Base-by-base conservation (phyloP, 306 rosid species). In the Rosa persica region DNA sequence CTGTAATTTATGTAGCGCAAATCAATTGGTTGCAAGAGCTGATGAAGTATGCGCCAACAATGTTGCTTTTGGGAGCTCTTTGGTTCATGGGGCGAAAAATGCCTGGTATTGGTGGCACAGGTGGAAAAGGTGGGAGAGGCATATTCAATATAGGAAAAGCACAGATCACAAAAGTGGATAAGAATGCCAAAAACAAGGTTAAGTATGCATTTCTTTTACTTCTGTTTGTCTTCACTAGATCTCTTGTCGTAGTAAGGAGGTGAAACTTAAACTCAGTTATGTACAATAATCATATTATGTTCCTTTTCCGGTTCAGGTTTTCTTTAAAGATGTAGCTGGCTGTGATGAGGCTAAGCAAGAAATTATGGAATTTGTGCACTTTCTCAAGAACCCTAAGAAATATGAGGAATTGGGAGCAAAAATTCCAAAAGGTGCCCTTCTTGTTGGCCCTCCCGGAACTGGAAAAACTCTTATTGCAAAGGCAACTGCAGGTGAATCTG, bases 331-430 rank as follows among this genome's bases (percentile, higher is more conserved):
- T 84, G 98, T 95, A 76, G 98, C 98, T 76, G 98, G 98, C 23
- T 95, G 98, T 67, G 98, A 95, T 61, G 98, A 95, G 86, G 98
- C 98, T 73, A 95, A 95, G 81, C 91, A 87, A 85, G 98, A 95
- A 85, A 86, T 95, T 60, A 92, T 95, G 96, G 98, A 95, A 86
- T 92, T 95, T 77, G 98, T 95, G 73, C 98, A 91, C 81, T 91
- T 95, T 80, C 92, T 95, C 51, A 91, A 95, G 90, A 88, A 87
- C 78, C 98, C 97, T 17, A 91, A 88, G 83, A 92, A 95, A 74
- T 92, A 95, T 5, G 98, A 95, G 87, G 98, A 95, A 19, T 85
- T 95, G 72, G 98, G 98, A 72, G 98, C 98, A 6, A 95, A 90
- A 86, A 92, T 92, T 80, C 98, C 98, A 3, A 95, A 92, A 81